Evolutionary conservation across 306 rosid genomes (phyloP), one percentile per base, ranked within the genome.

Genomic region (Prosopis cineraria): DNA sequence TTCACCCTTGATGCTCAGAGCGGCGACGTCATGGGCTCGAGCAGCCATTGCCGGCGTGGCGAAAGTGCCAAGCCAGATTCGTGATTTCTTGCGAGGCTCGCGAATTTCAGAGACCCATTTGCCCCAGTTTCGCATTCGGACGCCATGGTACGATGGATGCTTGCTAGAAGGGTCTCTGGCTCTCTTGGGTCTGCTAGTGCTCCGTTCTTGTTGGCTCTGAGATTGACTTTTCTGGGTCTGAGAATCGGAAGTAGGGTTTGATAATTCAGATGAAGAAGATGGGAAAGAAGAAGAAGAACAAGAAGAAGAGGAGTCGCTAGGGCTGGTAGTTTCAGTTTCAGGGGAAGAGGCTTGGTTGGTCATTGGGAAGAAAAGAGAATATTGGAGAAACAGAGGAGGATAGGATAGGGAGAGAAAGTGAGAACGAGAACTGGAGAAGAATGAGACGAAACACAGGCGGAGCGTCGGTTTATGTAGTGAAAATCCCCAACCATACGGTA

Each of bases 41-140:
- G 98, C 98, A 0, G 98, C 98, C 98, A 93, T 93, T 72, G 89
- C 95, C 0, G 97, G 88, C 0, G 90, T 86, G 0, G 91, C 83
- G 16, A 88, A 93, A 30, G 98, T 88, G 3, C 95, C 97, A 5
- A 93, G 91, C 98, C 98, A 93, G 74, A 93, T 93, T 11, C 97
- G 88, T 0, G 98, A 93, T 68, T 93, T 93, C 87, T 93, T 93
- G 22, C 98, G 88, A 0, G 97, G 98, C 83, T 93, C 88, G 0
- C 98, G 91, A 60, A 93, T 93, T 87, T 93, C 98, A 0, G 98
- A 93, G 7, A 93, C 98, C 98, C 98, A 93, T 82, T 93, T 93
- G 1, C 98, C 98, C 97, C 95, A 93, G 11, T 41, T 87, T 4
- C 98, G 80, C 95, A 81, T 93, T 67, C 98, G 89, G 1, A 93